Evolutionary conservation across 1,284 basidiomycete genomes (phyloP).

Genomic region (Moesziomyces aphidis): DNA sequence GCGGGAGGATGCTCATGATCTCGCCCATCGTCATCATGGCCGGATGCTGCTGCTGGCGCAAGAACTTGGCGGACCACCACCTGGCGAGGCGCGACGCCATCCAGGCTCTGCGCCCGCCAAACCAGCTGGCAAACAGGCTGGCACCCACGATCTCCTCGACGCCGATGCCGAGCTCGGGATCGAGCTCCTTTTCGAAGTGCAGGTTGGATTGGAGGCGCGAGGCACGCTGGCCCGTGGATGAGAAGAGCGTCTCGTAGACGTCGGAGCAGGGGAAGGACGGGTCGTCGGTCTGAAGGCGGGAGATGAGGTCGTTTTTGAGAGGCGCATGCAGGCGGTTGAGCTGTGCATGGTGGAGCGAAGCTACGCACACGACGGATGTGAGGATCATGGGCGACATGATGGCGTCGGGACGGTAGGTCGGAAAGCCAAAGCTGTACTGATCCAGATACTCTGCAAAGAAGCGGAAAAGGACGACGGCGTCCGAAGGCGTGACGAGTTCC

Average conservation of each 20-base stretch:
- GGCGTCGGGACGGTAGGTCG: conserved; percentile 33
- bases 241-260: conserved; percentile 43
- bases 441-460: conserved; percentile 44
- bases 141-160: conserved; percentile 40
- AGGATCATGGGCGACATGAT: conserved; percentile 48
- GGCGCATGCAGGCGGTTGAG: conserved; percentile 27
- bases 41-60: conserved; percentile 37
- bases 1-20: conserved; percentile 39
- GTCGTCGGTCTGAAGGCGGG: conserved; percentile 35
- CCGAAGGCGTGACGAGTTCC: conserved; percentile 24
- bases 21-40: conserved; percentile 45
- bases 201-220: conserved; percentile 20
- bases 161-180: conserved; percentile 39
- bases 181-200: conserved; percentile 41
- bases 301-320: conserved; percentile 28
- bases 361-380: conserved; percentile 23
- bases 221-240: conserved; percentile 11
- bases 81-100: conserved; percentile 35
- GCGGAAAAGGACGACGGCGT: conserved; percentile 34
- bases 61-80: conserved; percentile 41
- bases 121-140: conserved; percentile 31
- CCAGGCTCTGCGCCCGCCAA: conserved; percentile 32
- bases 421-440: conserved; percentile 42
- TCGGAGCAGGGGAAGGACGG: conserved; percentile 28
- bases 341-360: conserved; percentile 37